phyloP scores from a whole-genome alignment of 805 yeast genomes.

The Pichia membranifaciens region DNA sequence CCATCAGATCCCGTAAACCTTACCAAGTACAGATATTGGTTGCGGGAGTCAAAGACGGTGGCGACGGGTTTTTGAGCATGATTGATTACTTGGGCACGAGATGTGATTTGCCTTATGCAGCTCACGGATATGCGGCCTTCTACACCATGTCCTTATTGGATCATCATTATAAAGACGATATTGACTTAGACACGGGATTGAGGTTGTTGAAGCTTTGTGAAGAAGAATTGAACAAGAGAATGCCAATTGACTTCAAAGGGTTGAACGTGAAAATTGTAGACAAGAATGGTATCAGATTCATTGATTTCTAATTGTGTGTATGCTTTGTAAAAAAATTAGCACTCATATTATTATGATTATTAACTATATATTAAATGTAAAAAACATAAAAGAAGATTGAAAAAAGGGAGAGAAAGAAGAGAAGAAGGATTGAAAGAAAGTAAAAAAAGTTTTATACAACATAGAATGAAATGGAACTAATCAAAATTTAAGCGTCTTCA shows the following conservation, averaged over 20 bases:
- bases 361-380: not conserved
- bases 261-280: constrained; percentile 31
- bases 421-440: too few species aligned
- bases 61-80: constrained; percentile 66
- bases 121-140: constrained; percentile 98
- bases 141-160: constrained; percentile 87
- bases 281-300: constrained; percentile 30
- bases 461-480: not conserved
- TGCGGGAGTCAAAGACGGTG: constrained; percentile 64
- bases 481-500: not conserved
- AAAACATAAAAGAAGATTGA: not conserved
- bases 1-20: constrained; percentile 90
- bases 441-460: not conserved
- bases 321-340: not conserved
- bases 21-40: constrained; percentile 88
- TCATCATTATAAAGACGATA: constrained; percentile 76
- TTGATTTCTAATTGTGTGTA: constrained; percentile 12
- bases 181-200: constrained; percentile 74
- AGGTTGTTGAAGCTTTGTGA: constrained; percentile 66
- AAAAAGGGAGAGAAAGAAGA: not conserved
- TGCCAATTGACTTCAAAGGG: constrained; percentile 95
- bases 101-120: constrained; percentile 89
- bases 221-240: constrained; percentile 71
- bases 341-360: not conserved
- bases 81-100: constrained; percentile 92